These are phyloP conservation scores for Cairneyella variabilis DNA, from an alignment of 495 filamentous ascomycete species.

Conservation along the genomic window DNA sequence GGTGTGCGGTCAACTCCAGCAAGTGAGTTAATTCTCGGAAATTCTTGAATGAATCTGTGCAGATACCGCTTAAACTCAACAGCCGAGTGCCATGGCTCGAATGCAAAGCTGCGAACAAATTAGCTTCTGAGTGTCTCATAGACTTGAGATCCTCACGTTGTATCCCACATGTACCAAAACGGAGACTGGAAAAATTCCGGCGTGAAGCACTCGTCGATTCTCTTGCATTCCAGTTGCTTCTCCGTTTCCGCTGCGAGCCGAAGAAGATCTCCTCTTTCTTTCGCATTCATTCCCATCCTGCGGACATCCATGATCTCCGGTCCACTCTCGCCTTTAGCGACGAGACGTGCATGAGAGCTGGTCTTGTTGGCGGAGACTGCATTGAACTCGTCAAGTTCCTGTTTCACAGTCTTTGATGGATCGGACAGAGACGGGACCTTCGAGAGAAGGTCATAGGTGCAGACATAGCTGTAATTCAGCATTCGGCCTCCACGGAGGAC, in stretches of 20 bases:
- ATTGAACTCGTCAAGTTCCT: conserved; percentile 23
- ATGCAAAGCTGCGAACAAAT: conserved; percentile 32
- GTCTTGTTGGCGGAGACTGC: conserved; percentile 14
- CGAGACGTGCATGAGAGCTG: conserved; percentile 11
- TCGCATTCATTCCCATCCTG: conserved; percentile 22
- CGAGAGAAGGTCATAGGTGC: conserved; percentile 34
- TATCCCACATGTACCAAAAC: conserved; percentile 37
- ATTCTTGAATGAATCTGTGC: conserved; percentile 22
- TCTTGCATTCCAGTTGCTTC: conserved; percentile 29
- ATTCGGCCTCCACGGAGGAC: conserved; percentile 35
- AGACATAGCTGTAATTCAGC: conserved; percentile 35
- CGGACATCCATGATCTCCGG: conserved; percentile 14
- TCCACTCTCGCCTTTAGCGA: conserved; percentile 12
- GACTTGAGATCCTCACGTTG: conserved; percentile 24
- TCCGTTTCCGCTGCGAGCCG: conserved; percentile 31
- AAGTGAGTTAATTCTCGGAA: conserved; percentile 21
- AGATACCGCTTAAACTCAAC: conserved; percentile 28
- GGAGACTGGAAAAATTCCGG: conserved; percentile 36
- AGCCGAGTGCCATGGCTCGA: conserved; percentile 40
- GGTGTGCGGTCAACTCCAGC: conserved; percentile 30
- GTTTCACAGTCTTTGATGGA: conserved; percentile 13
- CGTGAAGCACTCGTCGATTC: conserved; percentile 35
- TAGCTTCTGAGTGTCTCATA: no score
- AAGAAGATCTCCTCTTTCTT: conserved; percentile 32
- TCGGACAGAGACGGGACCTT: conserved; percentile 31